These are phyloP conservation scores for Sporormia fimetaria DNA, from an alignment of 495 filamentous ascomycete genomes.

Conservation along the genomic window DNA sequence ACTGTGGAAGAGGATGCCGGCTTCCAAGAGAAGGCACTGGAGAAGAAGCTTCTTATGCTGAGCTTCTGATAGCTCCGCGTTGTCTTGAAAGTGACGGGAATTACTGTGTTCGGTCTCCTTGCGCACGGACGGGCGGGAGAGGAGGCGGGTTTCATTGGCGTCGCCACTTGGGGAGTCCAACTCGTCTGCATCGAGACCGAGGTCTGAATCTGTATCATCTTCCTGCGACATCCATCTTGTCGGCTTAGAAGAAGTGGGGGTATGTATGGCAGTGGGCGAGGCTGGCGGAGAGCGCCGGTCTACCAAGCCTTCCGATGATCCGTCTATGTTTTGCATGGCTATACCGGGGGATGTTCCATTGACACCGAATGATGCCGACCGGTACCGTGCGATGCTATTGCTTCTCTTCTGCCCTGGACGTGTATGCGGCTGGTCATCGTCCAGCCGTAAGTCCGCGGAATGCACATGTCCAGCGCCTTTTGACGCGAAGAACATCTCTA, in stretches of 20 bases:
- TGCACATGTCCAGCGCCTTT: conserved; percentile 33
- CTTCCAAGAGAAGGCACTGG: conserved; percentile 35
- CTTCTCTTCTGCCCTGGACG: conserved; percentile 11
- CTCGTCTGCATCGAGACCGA: conserved; percentile 31
- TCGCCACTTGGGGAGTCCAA: conserved; percentile 21
- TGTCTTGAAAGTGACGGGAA: not conserved
- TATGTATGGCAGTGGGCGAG: conserved; percentile 1
- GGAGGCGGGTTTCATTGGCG: conserved; percentile 8
- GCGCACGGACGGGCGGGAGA: conserved; percentile 11
- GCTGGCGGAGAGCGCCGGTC: conserved; percentile 15
- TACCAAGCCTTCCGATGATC: conserved; percentile 16
- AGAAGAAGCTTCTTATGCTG: conserved; percentile 31
- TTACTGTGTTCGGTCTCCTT: conserved; percentile 1
- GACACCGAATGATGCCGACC: conserved; percentile 8
- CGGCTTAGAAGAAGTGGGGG: not conserved
- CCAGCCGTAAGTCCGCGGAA: conserved; percentile 14
- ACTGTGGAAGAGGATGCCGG: conserved; percentile 42
- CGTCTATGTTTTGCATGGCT: conserved; percentile 10
- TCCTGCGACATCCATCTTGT: conserved; percentile 4
- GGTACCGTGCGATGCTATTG: conserved; percentile 26
- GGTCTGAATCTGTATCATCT: conserved; percentile 25
- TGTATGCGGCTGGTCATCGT: conserved; percentile 6
- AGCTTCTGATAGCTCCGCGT: conserved; percentile 16
- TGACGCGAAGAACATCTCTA: conserved; percentile 38
- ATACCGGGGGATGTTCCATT: conserved; percentile 17